Evolutionary conservation across 257 asterid genomes (phyloP), one percentile per base, ranked within the genome.

Genomic region (Echium plantagineum): DNA sequence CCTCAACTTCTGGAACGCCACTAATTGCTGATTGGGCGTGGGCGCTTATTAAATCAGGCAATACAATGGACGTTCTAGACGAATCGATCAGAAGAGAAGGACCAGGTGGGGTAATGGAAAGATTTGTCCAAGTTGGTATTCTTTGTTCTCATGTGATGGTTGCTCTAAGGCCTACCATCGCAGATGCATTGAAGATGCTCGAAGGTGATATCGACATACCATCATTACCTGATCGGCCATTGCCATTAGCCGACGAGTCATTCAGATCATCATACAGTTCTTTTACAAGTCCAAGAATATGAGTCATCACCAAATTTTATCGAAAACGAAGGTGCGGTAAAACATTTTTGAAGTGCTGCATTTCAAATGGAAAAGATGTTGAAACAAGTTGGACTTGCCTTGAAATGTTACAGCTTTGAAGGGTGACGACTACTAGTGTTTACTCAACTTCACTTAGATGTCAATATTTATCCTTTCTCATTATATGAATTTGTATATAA

Each of bases 121-220:
- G 90, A 53, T 80, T 76, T 56, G 81, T 78, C 24, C 67, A 30
- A 0, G 83, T 83, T 18, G 90, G 87, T 19, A 74, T 80, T 38
- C 74, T 83, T 2, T 80, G 90, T 66, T 83, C 87, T 61, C 90
- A 80, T 66, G 81, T 76, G 13, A 80, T 83, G 90, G 90, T 80
- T 32, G 85, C 80, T 17, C 73, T 80, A 35, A 74, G 90, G 58
- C 87, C 87, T 5, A 76, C 85, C 60, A 74, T 80, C 66, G 81
- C 72, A 15, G 87, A 83, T 47, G 87, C 85, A 9, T 53, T 80
- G 64, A 83, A 72, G 81, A 83, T 83, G 90, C 85, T 83, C 6
- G 85, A 80, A 67, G 87, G 90, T 31, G 90, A 83, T 30, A 74
- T 78, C 10, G 85, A 83, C 63, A 83, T 80, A 38, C 87, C 90